Percentiles rank a stretch among this genome's conserved stretches.
phyloP scores from a whole-genome alignment of 2,329 filamentous ascomycete species.

The Torrubiellomyces zombiae region DNA sequence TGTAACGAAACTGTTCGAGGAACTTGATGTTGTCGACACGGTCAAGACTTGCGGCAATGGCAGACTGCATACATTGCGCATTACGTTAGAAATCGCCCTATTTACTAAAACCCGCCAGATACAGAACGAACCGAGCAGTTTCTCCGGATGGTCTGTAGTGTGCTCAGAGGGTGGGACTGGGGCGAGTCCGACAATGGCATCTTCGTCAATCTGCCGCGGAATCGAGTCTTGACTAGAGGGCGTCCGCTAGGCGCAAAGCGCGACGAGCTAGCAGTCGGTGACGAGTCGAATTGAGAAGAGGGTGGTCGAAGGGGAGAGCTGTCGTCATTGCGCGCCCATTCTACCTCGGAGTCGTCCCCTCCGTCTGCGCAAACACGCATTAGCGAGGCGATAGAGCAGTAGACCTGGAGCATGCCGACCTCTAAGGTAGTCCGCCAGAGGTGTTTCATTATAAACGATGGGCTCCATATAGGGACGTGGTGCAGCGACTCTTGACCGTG shows the following conservation, averaged over 20 bases:
- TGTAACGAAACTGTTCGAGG: constrained; percentile 83
- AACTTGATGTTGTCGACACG: constrained; percentile 70
- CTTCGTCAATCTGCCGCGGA: constrained; percentile 29
- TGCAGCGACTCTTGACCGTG: constrained; percentile 11
- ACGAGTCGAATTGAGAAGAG: constrained; percentile 18
- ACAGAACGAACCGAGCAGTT: constrained; percentile 31
- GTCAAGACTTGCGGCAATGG: constrained; percentile 55
- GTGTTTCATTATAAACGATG: constrained; percentile 71
- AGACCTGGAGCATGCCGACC: constrained; percentile 31
- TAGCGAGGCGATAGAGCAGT: constrained; percentile 2
- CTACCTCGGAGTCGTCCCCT: constrained; percentile 25
- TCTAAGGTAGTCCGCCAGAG: constrained; percentile 78
- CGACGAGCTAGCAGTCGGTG: constrained; percentile 29
- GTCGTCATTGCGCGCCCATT: constrained; percentile 29
- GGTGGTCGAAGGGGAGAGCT: constrained; percentile 16
- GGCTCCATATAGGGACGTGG: constrained; percentile 48
- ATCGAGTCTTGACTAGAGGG: constrained; percentile 35
- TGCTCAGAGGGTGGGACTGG: constrained; percentile 11
- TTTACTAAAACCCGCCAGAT: constrained; percentile 1
- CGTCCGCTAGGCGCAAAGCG: constrained; percentile 40
- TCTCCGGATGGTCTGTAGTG: constrained; percentile 28
- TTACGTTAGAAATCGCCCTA: too few relatives aligned
- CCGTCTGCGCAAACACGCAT: constrained; percentile 20
- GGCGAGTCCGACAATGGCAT: constrained; percentile 24
- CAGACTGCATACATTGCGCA: constrained; percentile 30